Base-by-base conservation (phyloP, 306 rosid species). In the Prosopis cineraria region DNA sequence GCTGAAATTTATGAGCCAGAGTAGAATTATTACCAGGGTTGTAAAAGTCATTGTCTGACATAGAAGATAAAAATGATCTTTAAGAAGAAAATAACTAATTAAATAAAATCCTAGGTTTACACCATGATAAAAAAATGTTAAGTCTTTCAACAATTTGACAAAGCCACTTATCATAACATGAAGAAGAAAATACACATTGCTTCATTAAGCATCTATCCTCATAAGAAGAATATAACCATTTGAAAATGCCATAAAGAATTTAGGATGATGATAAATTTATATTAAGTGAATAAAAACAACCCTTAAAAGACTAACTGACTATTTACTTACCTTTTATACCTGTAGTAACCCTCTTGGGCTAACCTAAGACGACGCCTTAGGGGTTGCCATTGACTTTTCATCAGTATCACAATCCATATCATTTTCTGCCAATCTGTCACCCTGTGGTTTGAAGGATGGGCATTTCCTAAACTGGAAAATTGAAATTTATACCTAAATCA, bases 391-490 rank as follows among this genome's bases (percentile, higher is more conserved):
- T 67, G 98, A 92, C 88, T 95, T 95, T 85, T 92, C 97, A 72
- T 95, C 98, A 16, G 97, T 90, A 85, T 95, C 98, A 71, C 92
- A 95, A 83, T 95, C 97, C 93, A 95, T 95, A 82, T 92, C 97
- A 16, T 90, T 95, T 87, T 92, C 96, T 70, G 97, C 98, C 47
- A 95, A 87, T 73, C 80, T 88, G 8, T 97, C 97, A 83, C 97
- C 98, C 78, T 92, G 97, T 47, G 97, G 97, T 86, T 92, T 95
- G 87, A 95, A 95, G 72, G 97, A 88, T 9, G 98, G 97, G 40
- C 92, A 97, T 81, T 92, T 91, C 85, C 81, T 88, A 53, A 95
- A 87, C 98, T 95, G 89, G 83, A 67, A 70, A n/a, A 72, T 43
- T 53, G 37, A 72, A 72, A 52, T 68, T 63, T 68, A 77, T 36